These are phyloP conservation scores for Scheffersomyces coipomensis DNA, from an alignment of 805 yeast genomes.

Conservation along the genomic window DNA sequence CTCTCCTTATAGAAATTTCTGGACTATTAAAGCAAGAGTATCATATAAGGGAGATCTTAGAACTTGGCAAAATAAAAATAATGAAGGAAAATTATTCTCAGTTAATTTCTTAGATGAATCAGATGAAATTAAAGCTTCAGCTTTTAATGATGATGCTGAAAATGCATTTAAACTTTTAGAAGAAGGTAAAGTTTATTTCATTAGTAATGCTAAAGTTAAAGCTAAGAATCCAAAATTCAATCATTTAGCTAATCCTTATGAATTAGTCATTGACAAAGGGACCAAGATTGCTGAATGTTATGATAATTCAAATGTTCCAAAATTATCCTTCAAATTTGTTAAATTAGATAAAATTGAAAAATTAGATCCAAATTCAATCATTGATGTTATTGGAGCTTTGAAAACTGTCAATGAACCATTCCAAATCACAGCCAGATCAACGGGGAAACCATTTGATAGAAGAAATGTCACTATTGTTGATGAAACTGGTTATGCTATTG, in stretches of 20 bases:
- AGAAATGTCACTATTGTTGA: constrained; percentile 88
- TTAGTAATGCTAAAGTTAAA: constrained; percentile 77
- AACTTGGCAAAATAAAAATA: constrained; percentile 82
- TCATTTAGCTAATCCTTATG: constrained; percentile 83
- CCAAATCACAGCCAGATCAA: constrained; percentile 79
- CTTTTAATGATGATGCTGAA: constrained; percentile 85
- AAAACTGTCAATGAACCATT: constrained; percentile 72
- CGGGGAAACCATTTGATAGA: constrained; percentile 90
- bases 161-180: constrained; percentile 70
- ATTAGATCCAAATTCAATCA: constrained; percentile 65
- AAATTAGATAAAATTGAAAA: constrained; percentile 64
- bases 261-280: constrained; percentile 77
- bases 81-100: constrained; percentile 87
- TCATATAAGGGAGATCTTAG: constrained; percentile 84
- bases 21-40: constrained; percentile 94
- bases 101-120: constrained; percentile 90
- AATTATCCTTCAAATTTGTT: constrained; percentile 72
- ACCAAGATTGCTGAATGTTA: constrained; percentile 69
- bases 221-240: constrained; percentile 86
- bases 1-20: constrained; percentile 85
- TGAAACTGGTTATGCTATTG: constrained; percentile 70
- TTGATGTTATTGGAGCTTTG: constrained; percentile 87
- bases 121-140: constrained; percentile 94
- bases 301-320: constrained; percentile 68
- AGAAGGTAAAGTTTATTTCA: constrained; percentile 86